These are phyloP conservation scores for Xylariaceae sp. DNA, from an alignment of 2,329 filamentous ascomycete genomes.

Conservation along the genomic window DNA sequence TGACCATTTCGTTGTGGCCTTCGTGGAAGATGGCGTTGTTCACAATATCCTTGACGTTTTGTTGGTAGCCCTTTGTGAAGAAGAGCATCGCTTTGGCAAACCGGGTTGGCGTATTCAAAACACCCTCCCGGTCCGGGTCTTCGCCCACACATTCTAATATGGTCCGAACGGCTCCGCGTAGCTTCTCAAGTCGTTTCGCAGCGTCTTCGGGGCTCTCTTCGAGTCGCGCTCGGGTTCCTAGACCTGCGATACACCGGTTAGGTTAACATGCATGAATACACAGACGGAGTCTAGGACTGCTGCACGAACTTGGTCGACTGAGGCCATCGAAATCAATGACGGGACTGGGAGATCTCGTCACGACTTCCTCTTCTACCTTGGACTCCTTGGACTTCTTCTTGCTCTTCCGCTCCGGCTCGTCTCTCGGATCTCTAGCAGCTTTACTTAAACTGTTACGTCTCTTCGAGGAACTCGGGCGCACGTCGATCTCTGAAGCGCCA, in stretches of 20 bases:
- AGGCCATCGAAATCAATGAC: constrained; percentile 59
- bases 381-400: constrained; percentile 34
- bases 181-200: constrained; percentile 49
- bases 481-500: constrained; percentile 32
- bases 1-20: constrained; percentile 94
- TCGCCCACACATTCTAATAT: constrained; percentile 65
- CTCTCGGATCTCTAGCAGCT: constrained; percentile 55
- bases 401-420: constrained; percentile 41
- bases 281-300: neutral
- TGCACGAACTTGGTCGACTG: constrained; percentile 49
- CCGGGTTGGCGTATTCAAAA: constrained; percentile 67
- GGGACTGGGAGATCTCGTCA: constrained; percentile 47
- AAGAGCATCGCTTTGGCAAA: constrained; percentile 95
- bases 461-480: constrained; percentile 32
- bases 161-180: constrained; percentile 58
- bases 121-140: constrained; percentile 59
- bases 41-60: constrained; percentile 86
- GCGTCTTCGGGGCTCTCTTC: constrained; percentile 52
- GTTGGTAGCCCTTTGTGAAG: constrained; percentile 95
- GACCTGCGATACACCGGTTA: constrained; percentile 38
- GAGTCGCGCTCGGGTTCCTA: constrained; percentile 58
- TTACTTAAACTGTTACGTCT: constrained; percentile 54
- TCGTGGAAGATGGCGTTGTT: constrained; percentile 95
- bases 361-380: constrained; percentile 21
- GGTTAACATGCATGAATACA: constrained; percentile 18